phyloP scores from a whole-genome alignment of 768 basidiomycete species.

The Boletus reticulatus region DNA sequence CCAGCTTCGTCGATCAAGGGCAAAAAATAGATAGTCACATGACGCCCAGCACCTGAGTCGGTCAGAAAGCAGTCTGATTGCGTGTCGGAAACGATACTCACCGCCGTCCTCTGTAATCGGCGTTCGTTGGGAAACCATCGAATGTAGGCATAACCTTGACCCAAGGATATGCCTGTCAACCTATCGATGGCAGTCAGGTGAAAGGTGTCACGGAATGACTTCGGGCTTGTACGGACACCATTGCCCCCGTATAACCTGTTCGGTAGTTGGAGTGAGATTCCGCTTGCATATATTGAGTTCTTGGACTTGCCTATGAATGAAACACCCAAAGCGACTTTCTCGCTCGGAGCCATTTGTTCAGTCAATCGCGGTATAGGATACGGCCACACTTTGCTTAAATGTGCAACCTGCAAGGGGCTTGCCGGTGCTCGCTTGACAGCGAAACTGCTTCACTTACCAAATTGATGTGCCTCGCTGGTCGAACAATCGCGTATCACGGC shows the following conservation, averaged over 20 bases:
- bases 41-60: background rate
- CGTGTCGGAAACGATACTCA: background rate
- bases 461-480: no score
- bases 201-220: background rate
- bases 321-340: no score
- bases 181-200: background rate
- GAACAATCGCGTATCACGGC: no score
- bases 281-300: no score
- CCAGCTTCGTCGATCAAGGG: background rate
- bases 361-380: no score
- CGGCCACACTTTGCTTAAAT: no score
- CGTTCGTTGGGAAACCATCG: constrained; percentile 4
- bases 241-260: background rate
- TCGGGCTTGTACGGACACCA: background rate
- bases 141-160: background rate
- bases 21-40: background rate
- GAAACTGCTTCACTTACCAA: no score
- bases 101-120: background rate
- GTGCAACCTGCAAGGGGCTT: no score
- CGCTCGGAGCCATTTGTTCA: no score
- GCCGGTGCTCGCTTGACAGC: no score
- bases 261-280: background rate
- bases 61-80: background rate
- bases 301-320: background rate
- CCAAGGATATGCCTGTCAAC: constrained; percentile 1